Conservation (phyloP, 305 asterid genomes). For the Fraxinus sp. region DNA sequence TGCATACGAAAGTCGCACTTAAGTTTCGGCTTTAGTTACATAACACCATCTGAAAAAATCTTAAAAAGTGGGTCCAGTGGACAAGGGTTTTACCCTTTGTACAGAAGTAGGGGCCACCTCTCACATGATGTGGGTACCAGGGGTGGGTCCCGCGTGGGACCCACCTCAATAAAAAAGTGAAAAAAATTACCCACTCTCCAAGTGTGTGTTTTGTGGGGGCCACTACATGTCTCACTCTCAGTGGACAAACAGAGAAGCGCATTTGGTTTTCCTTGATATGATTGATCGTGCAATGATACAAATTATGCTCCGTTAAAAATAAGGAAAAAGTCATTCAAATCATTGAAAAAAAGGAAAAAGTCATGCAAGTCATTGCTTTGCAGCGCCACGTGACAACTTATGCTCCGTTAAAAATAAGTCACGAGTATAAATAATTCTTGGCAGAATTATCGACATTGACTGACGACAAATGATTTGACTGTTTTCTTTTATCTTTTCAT, state of each 20-base stretch:
- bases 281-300: not conserved
- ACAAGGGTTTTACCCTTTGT: not conserved
- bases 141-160: too few relatives aligned
- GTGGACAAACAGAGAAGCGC: slow-evolving; percentile 3
- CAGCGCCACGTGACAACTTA: not conserved
- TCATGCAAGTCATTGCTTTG: slow-evolving; percentile 8
- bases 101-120: too few relatives aligned
- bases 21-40: not conserved
- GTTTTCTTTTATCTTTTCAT: not conserved
- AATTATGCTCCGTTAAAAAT: not conserved
- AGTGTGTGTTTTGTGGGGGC: too few relatives aligned
- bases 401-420: not conserved
- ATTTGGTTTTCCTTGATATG: slow-evolving; percentile 5
- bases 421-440: not conserved
- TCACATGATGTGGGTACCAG: too few relatives aligned
- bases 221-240: not conserved
- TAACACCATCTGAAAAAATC: not conserved
- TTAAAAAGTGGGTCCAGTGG: not conserved
- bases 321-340: not conserved
- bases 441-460: not conserved
- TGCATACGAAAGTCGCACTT: not conserved
- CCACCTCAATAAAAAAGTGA: too few relatives aligned
- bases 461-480: not conserved
- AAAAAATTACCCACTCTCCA: too few relatives aligned
- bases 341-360: not conserved